Conservation (phyloP, 345 rosid species). For the Viola odorata region DNA sequence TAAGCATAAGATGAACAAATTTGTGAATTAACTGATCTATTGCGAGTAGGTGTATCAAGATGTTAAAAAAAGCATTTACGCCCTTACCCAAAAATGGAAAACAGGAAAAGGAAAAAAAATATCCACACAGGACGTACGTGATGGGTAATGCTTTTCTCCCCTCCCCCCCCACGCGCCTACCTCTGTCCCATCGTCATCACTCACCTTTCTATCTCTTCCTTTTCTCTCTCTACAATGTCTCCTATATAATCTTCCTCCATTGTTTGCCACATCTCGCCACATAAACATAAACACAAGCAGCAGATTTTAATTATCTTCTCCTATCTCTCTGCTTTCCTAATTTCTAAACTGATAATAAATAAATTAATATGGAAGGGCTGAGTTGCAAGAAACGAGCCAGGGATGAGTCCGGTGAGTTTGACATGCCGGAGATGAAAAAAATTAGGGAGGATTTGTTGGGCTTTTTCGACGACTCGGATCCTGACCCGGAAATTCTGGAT, state of each 20-base stretch:
- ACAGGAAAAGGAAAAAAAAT: neutral
- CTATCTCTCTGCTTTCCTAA: no score
- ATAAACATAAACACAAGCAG: conserved; percentile 10
- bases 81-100: conserved; percentile 1
- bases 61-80: no score
- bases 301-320: neutral
- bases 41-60: no score
- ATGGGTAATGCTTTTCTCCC: conserved; percentile 26
- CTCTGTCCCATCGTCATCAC: conserved; percentile 9
- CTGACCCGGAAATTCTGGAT: conserved; percentile 18
- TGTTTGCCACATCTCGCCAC: conserved; percentile 26
- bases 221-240: conserved; percentile 25
- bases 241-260: conserved; percentile 39
- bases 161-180: conserved; percentile 42
- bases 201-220: conserved; percentile 18
- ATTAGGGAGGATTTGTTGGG: conserved; percentile 38
- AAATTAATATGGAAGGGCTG: conserved; percentile 30
- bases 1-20: no score
- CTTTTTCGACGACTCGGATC: conserved; percentile 17
- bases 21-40: no score
- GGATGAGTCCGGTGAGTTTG: conserved; percentile 31
- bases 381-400: conserved; percentile 40
- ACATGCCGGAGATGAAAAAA: conserved; percentile 35
- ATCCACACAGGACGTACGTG: conserved; percentile 40
- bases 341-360: neutral